Conservation (phyloP, 2,329 filamentous ascomycete genomes). For the Cryphonectria naterciae region DNA sequence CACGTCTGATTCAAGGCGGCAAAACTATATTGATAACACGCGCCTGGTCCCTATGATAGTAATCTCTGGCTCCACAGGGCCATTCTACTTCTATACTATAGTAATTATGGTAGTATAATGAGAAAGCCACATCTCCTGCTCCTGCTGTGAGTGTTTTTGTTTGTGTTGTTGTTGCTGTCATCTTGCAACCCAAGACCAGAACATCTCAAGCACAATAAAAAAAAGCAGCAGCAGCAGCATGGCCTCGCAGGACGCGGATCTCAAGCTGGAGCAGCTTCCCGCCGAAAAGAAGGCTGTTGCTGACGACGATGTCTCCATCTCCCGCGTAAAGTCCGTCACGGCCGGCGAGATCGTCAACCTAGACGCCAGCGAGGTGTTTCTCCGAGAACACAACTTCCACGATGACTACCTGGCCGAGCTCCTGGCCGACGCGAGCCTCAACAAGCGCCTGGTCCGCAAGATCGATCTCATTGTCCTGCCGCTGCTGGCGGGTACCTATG, state of each 20-base stretch:
- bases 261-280: slow-evolving; percentile 17
- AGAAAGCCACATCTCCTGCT: background rate
- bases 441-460: slow-evolving; percentile 43
- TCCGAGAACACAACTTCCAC: slow-evolving; percentile 27
- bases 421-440: slow-evolving; percentile 44
- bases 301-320: slow-evolving; percentile 28
- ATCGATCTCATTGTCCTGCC: slow-evolving; percentile 57
- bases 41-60: background rate
- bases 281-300: slow-evolving; percentile 17
- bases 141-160: background rate
- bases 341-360: slow-evolving; percentile 24
- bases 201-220: background rate
- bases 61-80: background rate
- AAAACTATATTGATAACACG: slow-evolving; percentile 19
- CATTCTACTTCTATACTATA: background rate
- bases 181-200: background rate
- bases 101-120: background rate
- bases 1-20: slow-evolving; percentile 6
- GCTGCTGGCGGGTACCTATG: slow-evolving; percentile 53
- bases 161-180: background rate
- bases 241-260: slow-evolving; percentile 15
- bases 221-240: slow-evolving; percentile 6
- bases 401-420: slow-evolving; percentile 38
- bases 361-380: slow-evolving; percentile 29
- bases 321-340: slow-evolving; percentile 23